phyloP scores from a whole-genome alignment of 2,329 filamentous ascomycete species.

The Apiospora koreana region DNA sequence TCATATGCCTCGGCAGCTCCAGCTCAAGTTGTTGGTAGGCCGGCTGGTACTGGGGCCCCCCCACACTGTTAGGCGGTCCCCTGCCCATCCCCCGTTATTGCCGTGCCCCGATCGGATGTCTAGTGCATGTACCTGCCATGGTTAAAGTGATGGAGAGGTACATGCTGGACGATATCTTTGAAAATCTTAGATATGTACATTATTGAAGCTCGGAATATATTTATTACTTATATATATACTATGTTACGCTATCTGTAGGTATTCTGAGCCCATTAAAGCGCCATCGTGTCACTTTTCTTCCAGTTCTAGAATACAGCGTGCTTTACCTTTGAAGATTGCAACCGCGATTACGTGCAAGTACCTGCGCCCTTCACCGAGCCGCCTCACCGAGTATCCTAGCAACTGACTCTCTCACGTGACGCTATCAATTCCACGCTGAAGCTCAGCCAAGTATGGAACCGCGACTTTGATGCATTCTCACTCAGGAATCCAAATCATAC shows the following conservation, averaged over 20 bases:
- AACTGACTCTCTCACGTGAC: background rate
- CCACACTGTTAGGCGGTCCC: background rate
- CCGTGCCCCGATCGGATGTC: background rate
- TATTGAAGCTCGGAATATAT: too few species aligned
- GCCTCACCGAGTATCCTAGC: background rate
- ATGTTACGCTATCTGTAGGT: too few species aligned
- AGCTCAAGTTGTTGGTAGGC: background rate
- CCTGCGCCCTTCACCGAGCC: background rate
- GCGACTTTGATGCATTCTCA: background rate
- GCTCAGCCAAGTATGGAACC: background rate
- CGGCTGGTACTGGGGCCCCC: background rate
- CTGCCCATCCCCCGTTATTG: background rate
- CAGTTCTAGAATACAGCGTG: background rate
- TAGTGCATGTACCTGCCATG: background rate
- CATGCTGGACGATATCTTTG: background rate
- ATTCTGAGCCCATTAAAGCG: too few species aligned
- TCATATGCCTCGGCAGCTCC: conserved; percentile 7
- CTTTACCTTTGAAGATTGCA: background rate
- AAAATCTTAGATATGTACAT: too few species aligned
- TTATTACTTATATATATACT: too few species aligned
- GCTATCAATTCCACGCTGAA: background rate
- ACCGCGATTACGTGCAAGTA: background rate
- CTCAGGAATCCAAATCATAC: background rate
- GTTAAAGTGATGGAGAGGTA: background rate
- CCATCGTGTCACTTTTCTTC: too few species aligned